Evolutionary conservation across 2,329 filamentous ascomycete genomes (phyloP).

Genomic region (Colletotrichum lindemuthianum): DNA sequence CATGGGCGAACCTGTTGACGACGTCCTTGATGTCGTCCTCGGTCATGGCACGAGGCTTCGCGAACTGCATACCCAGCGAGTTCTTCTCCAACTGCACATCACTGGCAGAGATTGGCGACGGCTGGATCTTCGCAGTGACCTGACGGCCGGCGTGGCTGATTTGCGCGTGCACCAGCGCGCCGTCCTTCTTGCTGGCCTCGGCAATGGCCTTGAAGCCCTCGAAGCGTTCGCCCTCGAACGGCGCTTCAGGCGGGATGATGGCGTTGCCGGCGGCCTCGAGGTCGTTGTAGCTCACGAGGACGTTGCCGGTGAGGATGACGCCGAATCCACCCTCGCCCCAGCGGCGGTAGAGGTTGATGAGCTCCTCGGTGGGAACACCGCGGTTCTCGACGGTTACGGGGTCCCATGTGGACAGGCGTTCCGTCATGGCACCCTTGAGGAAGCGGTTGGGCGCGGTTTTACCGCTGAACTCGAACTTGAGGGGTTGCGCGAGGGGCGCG

Average conservation of each 20-base stretch:
- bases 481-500: conserved; percentile 52
- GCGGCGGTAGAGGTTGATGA: conserved; percentile 64
- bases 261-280: conserved; percentile 64
- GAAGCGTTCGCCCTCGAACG: conserved; percentile 67
- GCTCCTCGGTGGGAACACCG: conserved; percentile 51
- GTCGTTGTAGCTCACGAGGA: conserved; percentile 68
- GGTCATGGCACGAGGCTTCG: conserved; percentile 61
- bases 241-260: conserved; percentile 63
- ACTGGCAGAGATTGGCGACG: conserved; percentile 51
- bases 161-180: conserved; percentile 67
- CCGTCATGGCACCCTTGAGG: conserved; percentile 74
- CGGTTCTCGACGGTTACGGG: conserved; percentile 60
- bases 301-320: conserved; percentile 67
- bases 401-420: conserved; percentile 70
- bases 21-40: conserved; percentile 62
- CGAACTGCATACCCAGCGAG: conserved; percentile 59
- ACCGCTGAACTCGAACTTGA: conserved; percentile 61
- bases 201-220: conserved; percentile 56
- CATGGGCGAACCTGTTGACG: conserved; percentile 64
- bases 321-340: conserved; percentile 67
- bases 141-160: conserved; percentile 72
- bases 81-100: conserved; percentile 50
- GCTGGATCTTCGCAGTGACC: conserved; percentile 44
- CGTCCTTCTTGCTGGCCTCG: conserved; percentile 63
- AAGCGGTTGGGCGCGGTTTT: conserved; percentile 70